Evolutionary conservation across 2,329 filamentous ascomycete genomes (phyloP), one percentile per base, ranked within the genome.

Genomic region (Aspergillus piperis): DNA sequence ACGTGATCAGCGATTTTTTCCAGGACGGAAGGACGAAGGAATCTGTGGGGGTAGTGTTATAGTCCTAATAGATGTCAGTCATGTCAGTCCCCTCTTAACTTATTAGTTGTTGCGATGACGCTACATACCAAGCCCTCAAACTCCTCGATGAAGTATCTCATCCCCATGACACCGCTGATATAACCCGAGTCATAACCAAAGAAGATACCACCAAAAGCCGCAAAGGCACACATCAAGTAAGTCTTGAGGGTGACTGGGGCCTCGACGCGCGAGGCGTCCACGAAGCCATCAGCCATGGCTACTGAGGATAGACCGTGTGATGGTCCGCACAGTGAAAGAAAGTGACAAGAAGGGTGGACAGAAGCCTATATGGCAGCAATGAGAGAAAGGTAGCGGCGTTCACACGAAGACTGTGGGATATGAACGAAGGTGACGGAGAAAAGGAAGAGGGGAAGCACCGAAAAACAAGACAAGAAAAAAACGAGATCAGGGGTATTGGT

Each of bases 1-100:
- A 91, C 71, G 87, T 87, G 72, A 92, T 88, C 54, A 89, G 79
- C 19, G 86, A 88, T 67, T 84, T 81, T 52, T 80, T 78, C 59
- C 72, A 77, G 8, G 82, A 78, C 3, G 80, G 76, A 21, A 86
- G 66, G 19, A 77, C 74, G 63, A 81, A 81, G 3, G 75, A 58
- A 2, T 72, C 65, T 58, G 67, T 67, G 55, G 67, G 61, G 7
- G 72, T 74, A 10, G 76, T 75, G 42, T 58, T 51, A 17, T 62
- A 58, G 39, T 69, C 66, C 70, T 73, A 54, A 49, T 36, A n/a
- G 23, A 15, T 19, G 32, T n/a, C 44, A 50, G 57, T 58, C 55
- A 15, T 19, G 30, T n/a, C 44, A 50, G 57, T 58, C 55, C 42
- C 50, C 19, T 11, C 10, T 30, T 3, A 1, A 15, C 25, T 53